Conservation (phyloP, 208 protist genomes). For the Dictyostelium gargantuum region DNA sequence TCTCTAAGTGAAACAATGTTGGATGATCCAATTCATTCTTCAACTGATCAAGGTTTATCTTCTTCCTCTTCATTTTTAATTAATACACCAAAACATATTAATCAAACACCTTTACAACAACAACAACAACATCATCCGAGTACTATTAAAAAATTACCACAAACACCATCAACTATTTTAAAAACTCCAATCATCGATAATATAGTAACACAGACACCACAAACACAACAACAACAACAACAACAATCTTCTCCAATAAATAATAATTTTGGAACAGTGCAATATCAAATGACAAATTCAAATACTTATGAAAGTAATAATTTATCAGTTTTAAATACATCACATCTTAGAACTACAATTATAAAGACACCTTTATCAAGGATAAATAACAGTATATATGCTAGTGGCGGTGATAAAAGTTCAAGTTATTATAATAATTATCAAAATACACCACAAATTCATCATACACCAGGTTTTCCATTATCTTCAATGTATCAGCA, state of each 20-base stretch:
- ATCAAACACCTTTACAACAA: background rate
- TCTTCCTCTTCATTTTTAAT: too few relatives aligned
- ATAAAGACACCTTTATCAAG: constrained; percentile 5
- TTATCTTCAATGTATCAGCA: background rate
- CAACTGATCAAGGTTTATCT: background rate
- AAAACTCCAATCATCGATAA: too few relatives aligned
- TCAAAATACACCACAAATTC: background rate
- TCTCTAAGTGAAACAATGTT: background rate
- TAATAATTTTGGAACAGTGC: background rate
- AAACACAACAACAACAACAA: too few relatives aligned
- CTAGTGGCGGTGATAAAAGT: background rate
- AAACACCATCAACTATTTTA: too few relatives aligned
- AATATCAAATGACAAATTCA: constrained; percentile 20
- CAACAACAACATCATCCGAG: background rate
- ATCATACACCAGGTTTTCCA: background rate
- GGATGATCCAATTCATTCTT: background rate
- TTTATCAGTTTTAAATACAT: constrained; percentile 22
- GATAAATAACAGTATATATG: background rate
- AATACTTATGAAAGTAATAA: constrained; percentile 52
- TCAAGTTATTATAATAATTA: too few relatives aligned
- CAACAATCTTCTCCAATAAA: background rate
- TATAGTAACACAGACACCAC: background rate
- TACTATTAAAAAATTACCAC: background rate
- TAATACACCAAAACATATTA: too few relatives aligned
- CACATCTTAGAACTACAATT: constrained; percentile 28